Evolutionary conservation across 495 filamentous ascomycete species (phyloP).

Genomic region (Jackrogersella minutella): DNA sequence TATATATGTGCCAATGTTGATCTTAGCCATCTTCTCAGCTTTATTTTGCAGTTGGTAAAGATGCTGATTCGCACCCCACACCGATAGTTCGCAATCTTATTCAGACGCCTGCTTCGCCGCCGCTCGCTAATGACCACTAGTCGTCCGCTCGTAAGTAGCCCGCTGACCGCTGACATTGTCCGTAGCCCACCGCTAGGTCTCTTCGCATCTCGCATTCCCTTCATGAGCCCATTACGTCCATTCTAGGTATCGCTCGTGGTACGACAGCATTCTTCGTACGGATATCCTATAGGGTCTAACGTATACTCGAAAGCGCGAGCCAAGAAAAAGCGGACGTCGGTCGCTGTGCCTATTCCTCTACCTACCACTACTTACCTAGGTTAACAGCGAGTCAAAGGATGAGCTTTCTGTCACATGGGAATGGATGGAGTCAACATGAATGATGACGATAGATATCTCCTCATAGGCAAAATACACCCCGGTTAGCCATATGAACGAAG

Average conservation of each 20-base stretch:
- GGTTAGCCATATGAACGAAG: conserved; percentile 3
- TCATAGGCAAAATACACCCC: conserved; percentile 31
- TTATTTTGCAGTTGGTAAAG: conserved; percentile 22
- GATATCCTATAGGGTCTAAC: conserved; percentile 11
- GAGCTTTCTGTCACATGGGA: conserved; percentile 19
- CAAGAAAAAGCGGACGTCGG: conserved; percentile 30
- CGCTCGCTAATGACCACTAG: conserved; percentile 14
- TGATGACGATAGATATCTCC: conserved; percentile 3
- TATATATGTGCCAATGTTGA: conserved; percentile 11
- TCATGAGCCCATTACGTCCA: conserved; percentile 18
- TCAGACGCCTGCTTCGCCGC: conserved; percentile 41
- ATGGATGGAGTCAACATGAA: conserved; percentile 13
- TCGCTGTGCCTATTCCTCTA: conserved; percentile 16
- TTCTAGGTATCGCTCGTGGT: conserved; percentile 18
- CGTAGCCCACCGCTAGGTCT: conserved; percentile 18
- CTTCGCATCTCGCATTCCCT: conserved; percentile 1
- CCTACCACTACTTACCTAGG: neutral
- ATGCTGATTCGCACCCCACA: conserved; percentile 39
- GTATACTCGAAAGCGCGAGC: conserved; percentile 3
- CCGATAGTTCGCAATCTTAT: conserved; percentile 44
- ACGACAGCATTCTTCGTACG: conserved; percentile 13
- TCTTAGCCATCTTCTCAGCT: conserved; percentile 27
- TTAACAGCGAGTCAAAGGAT: conserved; percentile 6
- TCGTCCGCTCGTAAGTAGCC: conserved; percentile 11
- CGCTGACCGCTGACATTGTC: conserved; percentile 33